phyloP scores from a whole-genome alignment of 139 green algal genomes.

The Picochlorum sp. region DNA sequence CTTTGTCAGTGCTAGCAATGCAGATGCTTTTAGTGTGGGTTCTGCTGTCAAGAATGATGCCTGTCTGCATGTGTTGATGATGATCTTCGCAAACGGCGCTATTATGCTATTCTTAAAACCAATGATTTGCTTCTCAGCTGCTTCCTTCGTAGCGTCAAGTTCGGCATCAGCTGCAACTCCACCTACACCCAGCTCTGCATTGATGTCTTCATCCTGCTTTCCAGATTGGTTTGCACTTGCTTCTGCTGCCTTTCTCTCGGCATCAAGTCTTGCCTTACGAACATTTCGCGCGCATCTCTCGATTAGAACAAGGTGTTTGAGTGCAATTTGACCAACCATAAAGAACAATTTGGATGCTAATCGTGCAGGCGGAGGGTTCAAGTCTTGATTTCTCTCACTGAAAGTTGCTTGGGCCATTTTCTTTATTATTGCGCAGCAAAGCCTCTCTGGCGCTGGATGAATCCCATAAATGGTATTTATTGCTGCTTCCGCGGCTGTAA shows the following conservation, averaged over 20 bases:
- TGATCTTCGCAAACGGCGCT: conserved; percentile 32
- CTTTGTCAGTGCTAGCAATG: conserved; percentile 73
- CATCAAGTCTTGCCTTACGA: conserved; percentile 22
- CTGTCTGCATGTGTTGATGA: conserved; percentile 32
- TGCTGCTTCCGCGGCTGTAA: conserved; percentile 55
- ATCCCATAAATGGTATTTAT: conserved; percentile 68
- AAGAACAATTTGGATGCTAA: conserved; percentile 60
- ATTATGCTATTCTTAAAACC: conserved; percentile 32
- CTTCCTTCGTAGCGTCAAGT: conserved; percentile 59
- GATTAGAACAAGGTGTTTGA: conserved; percentile 68
- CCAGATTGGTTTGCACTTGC: conserved; percentile 7
- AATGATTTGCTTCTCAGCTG: conserved; percentile 49
- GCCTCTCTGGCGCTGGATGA: conserved; percentile 53
- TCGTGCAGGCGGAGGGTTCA: background rate
- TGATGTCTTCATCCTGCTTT: conserved; percentile 47
- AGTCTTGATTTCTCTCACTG: background rate
- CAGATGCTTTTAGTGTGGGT: conserved; percentile 43
- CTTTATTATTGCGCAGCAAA: conserved; percentile 36
- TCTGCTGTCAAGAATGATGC: conserved; percentile 20
- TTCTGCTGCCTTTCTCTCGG: conserved; percentile 35
- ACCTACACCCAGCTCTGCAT: conserved; percentile 46
- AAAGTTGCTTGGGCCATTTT: conserved; percentile 12
- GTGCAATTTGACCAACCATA: conserved; percentile 57
- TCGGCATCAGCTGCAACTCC: conserved; percentile 49
- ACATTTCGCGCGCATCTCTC: conserved; percentile 52